Evolutionary conservation across 768 basidiomycete genomes (phyloP), one percentile per base, ranked within the genome.

Genomic region (Lactifluus echinatus): DNA sequence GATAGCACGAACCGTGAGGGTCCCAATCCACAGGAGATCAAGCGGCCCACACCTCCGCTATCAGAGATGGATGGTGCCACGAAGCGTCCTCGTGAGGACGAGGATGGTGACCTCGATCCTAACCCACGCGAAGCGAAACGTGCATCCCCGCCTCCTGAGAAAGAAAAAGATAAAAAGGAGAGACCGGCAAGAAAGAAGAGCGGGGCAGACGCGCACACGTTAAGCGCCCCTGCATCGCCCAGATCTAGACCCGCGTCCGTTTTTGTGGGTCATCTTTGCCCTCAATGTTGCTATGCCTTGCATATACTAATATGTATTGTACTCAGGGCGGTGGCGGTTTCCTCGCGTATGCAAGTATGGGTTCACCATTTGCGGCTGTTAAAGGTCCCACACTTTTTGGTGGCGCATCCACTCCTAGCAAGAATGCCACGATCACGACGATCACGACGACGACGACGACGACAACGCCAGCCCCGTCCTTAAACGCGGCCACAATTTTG

Each of bases 291-390:
- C 29, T 37, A 11, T 2, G 31, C 14, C 19, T 29, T 33, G 26
- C 46, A n/a, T 23, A 53, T 57, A 36, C 56, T 56, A 53, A 61
- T 56, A 47, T 60, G 48, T 49, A 49, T 62, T 60, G 48, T 49
- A 49, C 62, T 8, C 29, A 56, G 62, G 49, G 53, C 5, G 59
- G 31, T 50, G 73, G 79, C 52, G 88, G 88, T 24, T 91, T 91
- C 69, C 83, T 84, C 79, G 84, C 87, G 2, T 91, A 89, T 64
- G 87, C 88, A 12, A 84, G 86, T 2, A 73, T 80, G 11, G 77
- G 74, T 54, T 89, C 88, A 2, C 87, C 88, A 4, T 90, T 90
- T 64, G 82, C 85, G 14, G 70, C 79, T 46, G 81, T 87, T 65
- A 87, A 84, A 63, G 88, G 86, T 46, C 79, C 83, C 58, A 86